Base-by-base conservation (phyloP, 2,329 filamentous ascomycete species). In the Mycosphaerella arachidis region DNA sequence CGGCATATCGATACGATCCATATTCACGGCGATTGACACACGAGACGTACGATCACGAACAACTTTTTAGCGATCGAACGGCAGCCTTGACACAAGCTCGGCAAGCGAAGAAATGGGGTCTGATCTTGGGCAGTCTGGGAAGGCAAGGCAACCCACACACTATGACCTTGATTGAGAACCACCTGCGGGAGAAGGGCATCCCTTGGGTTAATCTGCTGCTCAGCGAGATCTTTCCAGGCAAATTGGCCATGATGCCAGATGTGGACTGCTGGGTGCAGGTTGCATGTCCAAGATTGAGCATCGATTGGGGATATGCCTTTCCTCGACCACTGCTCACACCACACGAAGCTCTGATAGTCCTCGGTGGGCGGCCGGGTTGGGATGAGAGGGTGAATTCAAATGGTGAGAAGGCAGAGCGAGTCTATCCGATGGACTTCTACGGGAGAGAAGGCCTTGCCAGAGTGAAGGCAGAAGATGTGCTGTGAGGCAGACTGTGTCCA, bases 241-340 rank as follows among this genome's bases (percentile, higher is more conserved):
- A 97, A 78, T 77, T 99, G 66, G 92, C 91, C 0, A 86, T 94
- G 80, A 97, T 99, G 91, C 68, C 68, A 31, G 93, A 97, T 70
- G 90, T 99, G 2, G 93, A 97, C 72, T 96, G 92, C 69, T 99
- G 94, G 94, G 93, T 99, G 43, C 94, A 99, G 76, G 92, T 99
- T 54, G 94, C 94, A 5, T 99, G 94, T 76, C 94, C 94, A n/a
- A 81, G 94, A 53, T 73, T 99, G 73, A 97, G 93, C 74, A 99
- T 99, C 67, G 94, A 99, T 77, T 99, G 94, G 94, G 94, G 94
- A 0, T 97, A 97, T 77, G 94, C 94, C 0, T 99, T 99, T 72
- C 85, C 91, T 1, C 79, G 90, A 51, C 94, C 94, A 52, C 74
- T 99, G 60, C 76, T 99, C 71, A 97, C 93, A 55, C 93, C 94